Base-by-base conservation (phyloP, 352 stramenopile genomes). In the Chrysophaeum taylorii region DNA sequence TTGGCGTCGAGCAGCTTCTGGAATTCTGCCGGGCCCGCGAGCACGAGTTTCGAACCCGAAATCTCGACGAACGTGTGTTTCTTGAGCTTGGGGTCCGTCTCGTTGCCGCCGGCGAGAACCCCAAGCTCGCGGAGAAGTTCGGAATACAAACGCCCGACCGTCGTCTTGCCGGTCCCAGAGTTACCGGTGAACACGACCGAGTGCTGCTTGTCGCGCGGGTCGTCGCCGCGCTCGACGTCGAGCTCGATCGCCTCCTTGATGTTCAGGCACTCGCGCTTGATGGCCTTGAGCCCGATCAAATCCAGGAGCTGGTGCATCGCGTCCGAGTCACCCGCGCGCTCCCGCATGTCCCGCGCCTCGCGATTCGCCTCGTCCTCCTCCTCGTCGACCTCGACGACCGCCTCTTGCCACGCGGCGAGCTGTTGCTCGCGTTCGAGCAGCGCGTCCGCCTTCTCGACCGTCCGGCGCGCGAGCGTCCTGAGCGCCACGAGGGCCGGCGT, bases 71-170 rank as follows among this genome's bases (percentile, higher is more conserved):
- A 91, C 53, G 94, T 93, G 21, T 92, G 87, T 5, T 89, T 92
- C 23, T n/a, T n/a, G n/a, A n/a, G n/a, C n/a, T n/a, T n/a, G n/a
- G n/a, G n/a, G n/a, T n/a, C n/a, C n/a, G n/a, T n/a, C n/a, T n/a
- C n/a, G n/a, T n/a, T n/a, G n/a, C n/a, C n/a, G n/a, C n/a, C n/a
- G n/a, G 85, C 82, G 68, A 97, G 75, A 0, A 96, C 81, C 21
- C 88, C 90, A 76, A 97, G 87, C 25, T 89, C 82, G 72, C 95
- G 88, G 50, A 96, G 88, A 66, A 96, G 92, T 68, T 94, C 87
- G 0, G 89, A 91, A 73, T 97, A 88, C 4, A 89, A 79, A 25
- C 89, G 83, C 14, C 91, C 91, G 0, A 98, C 89, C 16, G 81
- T 81, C 16, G 85, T 81, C 69, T 88, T 89, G 43, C 83, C 83